A percentile compares a stretch with the other conserved stretches of the same genome.
phyloP scores from a whole-genome alignment of 225 moss, liverwort and hornwort genomes.

The Straminergon stramineum region DNA sequence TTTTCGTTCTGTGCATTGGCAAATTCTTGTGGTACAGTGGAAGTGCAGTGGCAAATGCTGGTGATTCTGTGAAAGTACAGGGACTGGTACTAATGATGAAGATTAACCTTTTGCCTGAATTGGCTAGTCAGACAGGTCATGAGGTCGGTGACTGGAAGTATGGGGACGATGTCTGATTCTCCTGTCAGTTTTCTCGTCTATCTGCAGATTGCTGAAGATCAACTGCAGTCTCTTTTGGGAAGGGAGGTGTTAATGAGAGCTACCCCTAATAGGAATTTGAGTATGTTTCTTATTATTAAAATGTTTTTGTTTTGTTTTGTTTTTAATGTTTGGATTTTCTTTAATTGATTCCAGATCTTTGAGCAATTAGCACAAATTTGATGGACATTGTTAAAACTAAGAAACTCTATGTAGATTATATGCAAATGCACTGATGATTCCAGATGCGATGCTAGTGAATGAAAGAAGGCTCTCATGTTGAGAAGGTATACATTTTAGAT shows the following conservation, averaged over 20 bases:
- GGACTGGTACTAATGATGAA: neutral
- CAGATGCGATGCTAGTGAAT: accelerated
- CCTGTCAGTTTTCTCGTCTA: neutral
- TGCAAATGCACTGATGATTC: neutral
- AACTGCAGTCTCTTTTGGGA: neutral
- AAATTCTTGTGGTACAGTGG: neutral
- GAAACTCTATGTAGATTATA: neutral
- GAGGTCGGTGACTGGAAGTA: neutral
- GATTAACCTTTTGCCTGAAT: neutral
- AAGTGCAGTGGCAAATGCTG: neutral
- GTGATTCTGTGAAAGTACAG: neutral
- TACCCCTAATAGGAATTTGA: neutral
- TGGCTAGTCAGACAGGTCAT: neutral
- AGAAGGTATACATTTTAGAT: neutral
- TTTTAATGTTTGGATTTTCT: too few relatives aligned
- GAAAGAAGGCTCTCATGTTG: neutral
- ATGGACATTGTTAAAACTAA: neutral
- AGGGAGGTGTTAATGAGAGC: neutral
- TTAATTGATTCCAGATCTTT: neutral
- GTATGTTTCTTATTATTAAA: neutral
- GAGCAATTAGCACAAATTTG: neutral
- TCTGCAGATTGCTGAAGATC: neutral
- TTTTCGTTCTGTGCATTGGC: neutral
- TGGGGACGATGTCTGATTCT: neutral
- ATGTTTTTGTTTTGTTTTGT: accelerated